Base-by-base conservation (phyloP, 2,329 filamentous ascomycete species). In the Pseudopyricularia javanii region DNA sequence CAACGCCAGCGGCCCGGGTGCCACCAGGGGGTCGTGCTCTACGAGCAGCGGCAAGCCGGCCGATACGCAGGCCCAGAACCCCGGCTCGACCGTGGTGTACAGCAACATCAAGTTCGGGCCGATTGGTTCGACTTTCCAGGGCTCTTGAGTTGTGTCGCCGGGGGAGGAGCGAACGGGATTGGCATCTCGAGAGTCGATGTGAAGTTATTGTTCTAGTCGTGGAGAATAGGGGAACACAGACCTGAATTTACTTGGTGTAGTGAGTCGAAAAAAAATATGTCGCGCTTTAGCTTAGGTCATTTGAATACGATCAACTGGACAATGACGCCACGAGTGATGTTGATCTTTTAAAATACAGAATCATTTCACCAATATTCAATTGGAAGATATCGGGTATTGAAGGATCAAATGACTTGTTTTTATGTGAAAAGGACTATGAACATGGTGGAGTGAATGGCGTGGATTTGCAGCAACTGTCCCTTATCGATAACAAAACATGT, bases 1-100 rank as follows among this genome's bases (percentile, higher is more conserved):
- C 55, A 63, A 68, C 56, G 60, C 68, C 30, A 71, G 69, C 51
- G 57, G 55, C 2, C 70, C 70, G 30, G 80, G 80, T 58, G 66
- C 70, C 54, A 67, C 68, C 43, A 77, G 80, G 60, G 81, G 81
- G 53, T 68, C 70, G 34, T 84, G 80, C 65, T 54, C 71, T 50
- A 72, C 70, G 48, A 68, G 63, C 58, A 76, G 75, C 20, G 80
- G 80, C 45, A 70, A 66, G 32, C 79, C 79, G 26, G 54, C 62
- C 30, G 70, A 73, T 3, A 64, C 83, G 47, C 74, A 81, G 66
- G 43, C 63, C 15, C 58, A 66, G 51, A 60, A 64, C 14, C 69
- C 76, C 43, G 69, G 72, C 64, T 66, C 78, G 51, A 70, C 70
- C 59, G 79, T 82, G 51, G 63, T 70, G 57, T 82, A 72, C 70